phyloP scores from a whole-genome alignment of 176 grass and related monocot species.

The Oryza meyeriana region DNA sequence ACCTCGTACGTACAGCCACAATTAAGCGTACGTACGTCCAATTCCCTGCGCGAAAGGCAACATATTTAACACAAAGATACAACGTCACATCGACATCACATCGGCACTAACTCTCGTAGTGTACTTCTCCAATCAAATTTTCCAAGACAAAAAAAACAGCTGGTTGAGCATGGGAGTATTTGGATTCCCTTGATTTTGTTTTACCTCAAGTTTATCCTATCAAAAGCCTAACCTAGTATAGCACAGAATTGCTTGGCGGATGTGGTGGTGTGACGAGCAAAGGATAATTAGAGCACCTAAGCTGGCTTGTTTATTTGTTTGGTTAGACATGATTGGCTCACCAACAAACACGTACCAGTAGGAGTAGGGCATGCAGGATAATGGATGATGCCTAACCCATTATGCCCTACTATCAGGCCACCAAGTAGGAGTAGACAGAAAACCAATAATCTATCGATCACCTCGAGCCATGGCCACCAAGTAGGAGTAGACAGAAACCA shows the following conservation, averaged over 20 bases:
- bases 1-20: neutral
- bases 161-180: no score
- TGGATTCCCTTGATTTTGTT: neutral
- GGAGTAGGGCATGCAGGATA: neutral
- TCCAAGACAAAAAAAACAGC: no score
- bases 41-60: neutral
- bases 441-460: neutral
- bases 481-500: neutral
- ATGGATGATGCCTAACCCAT: neutral
- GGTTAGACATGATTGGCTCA: neutral
- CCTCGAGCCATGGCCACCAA: conserved; percentile 13
- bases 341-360: neutral
- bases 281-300: neutral
- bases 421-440: no score
- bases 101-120: neutral
- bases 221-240: neutral
- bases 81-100: neutral
- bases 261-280: neutral
- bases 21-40: neutral
- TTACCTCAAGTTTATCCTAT: neutral
- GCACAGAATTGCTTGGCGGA: neutral
- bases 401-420: no score
- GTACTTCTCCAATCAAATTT: neutral
- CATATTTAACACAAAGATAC: neutral
- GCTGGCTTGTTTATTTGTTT: neutral